Evolutionary conservation across 1,284 basidiomycete species (phyloP).

Genomic region (Marasmius oreades): DNA sequence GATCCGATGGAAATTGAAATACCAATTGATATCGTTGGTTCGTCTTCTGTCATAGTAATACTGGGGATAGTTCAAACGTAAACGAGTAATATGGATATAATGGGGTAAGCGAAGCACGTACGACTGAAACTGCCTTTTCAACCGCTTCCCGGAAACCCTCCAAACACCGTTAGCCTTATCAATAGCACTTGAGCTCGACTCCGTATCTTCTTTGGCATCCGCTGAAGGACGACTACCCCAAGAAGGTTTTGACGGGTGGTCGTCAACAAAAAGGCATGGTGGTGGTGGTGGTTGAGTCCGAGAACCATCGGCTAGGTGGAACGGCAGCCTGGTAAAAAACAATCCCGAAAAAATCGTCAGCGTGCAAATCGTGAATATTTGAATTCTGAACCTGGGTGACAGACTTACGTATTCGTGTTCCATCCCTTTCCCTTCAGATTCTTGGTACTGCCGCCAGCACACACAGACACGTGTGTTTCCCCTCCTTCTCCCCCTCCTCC

Average conservation of each 20-base stretch:
- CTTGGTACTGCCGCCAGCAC: too few relatives aligned
- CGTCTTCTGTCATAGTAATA: background rate
- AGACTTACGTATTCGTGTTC: too few relatives aligned
- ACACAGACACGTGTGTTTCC: too few relatives aligned
- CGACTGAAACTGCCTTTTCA: too few relatives aligned
- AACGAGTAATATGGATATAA: background rate
- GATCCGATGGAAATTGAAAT: background rate
- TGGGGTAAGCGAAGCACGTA: too few relatives aligned
- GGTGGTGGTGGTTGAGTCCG: background rate
- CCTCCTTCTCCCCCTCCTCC: too few relatives aligned
- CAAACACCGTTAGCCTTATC: too few relatives aligned
- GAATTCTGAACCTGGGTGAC: too few relatives aligned
- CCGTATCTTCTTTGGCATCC: background rate
- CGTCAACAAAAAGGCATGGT: background rate
- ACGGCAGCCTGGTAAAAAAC: background rate
- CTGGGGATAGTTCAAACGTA: background rate
- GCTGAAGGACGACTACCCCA: background rate
- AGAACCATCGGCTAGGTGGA: background rate
- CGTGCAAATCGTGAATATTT: too few relatives aligned
- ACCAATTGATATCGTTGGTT: background rate
- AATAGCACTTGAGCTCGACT: too few relatives aligned
- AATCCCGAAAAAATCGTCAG: background rate
- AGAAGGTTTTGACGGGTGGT: background rate
- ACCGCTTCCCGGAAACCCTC: too few relatives aligned
- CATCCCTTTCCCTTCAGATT: too few relatives aligned